Percentiles rank a stretch among this genome's conserved stretches.
These are phyloP conservation scores for Phytophthora agathidicida DNA, from an alignment of 352 stramenopile genomes.

Conservation along the genomic window DNA sequence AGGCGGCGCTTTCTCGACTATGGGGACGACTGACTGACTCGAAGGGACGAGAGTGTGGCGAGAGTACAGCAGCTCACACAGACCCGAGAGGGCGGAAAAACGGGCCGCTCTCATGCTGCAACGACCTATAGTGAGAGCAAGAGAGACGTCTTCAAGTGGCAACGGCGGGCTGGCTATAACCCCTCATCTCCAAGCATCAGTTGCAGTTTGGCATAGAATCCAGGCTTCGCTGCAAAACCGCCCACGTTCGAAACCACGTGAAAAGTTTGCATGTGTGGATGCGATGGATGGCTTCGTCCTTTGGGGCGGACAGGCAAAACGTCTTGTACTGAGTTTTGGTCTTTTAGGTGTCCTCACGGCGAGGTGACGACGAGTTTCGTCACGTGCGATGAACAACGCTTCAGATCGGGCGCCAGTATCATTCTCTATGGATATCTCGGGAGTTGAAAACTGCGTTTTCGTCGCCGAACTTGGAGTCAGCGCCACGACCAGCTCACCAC, in stretches of 20 bases:
- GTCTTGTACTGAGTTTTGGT: neutral
- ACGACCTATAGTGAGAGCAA: neutral
- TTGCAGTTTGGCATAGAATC: slow-evolving; percentile 30
- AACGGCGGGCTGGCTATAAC: slow-evolving; percentile 6
- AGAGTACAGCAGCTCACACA: slow-evolving; percentile 6
- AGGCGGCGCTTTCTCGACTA: slow-evolving; percentile 27
- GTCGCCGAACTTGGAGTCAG: slow-evolving; percentile 9
- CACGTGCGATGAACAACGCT: too few species aligned
- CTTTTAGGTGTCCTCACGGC: neutral
- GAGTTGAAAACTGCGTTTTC: too few species aligned
- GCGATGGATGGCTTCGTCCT: neutral
- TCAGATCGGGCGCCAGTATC: slow-evolving; percentile 22
- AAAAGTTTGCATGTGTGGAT: slow-evolving; percentile 21
- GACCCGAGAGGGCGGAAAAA: slow-evolving; percentile 16
- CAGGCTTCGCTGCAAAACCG: slow-evolving; percentile 30
- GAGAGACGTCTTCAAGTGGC: neutral
- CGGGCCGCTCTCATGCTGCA: slow-evolving; percentile 2
- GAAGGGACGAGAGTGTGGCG: slow-evolving; percentile 26
- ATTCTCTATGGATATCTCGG: slow-evolving; percentile 13
- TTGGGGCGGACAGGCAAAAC: too few species aligned
- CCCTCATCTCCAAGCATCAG: slow-evolving; percentile 12
- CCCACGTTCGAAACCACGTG: slow-evolving; percentile 12
- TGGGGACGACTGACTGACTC: slow-evolving; percentile 12
- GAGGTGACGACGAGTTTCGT: slow-evolving; percentile 7
- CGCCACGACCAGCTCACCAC: slow-evolving; percentile 13